Evolutionary conservation across 768 basidiomycete genomes (phyloP).

Genomic region (Sarcodon sp.): DNA sequence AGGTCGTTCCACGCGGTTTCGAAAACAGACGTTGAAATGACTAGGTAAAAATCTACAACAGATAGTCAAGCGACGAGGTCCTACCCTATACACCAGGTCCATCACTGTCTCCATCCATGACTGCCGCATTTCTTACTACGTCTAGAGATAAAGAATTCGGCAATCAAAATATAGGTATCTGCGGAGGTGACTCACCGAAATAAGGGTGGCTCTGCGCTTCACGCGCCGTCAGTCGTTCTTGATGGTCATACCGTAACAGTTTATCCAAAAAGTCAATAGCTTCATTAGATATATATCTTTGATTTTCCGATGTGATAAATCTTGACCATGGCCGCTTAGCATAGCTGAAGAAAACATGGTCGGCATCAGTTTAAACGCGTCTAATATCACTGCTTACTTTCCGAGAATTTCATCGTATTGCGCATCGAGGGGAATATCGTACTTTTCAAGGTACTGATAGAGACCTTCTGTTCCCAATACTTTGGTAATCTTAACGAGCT

Average conservation of each 20-base stretch:
- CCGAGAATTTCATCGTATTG: conserved; percentile 93
- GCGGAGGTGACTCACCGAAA: conserved; percentile 45
- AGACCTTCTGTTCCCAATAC: conserved; percentile 95
- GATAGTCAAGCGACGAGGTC: background rate
- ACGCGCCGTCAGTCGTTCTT: conserved; percentile 88
- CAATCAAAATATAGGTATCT: conserved; percentile 6
- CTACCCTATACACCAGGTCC: conserved; percentile 23
- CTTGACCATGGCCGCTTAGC: conserved; percentile 91
- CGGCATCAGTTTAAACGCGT: background rate
- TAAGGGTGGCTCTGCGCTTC: conserved; percentile 92
- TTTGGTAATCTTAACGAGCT: conserved; percentile 95
- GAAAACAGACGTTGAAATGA: conserved; percentile 3
- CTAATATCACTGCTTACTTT: conserved; percentile 30
- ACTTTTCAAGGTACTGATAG: conserved; percentile 87
- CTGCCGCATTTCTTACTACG: conserved; percentile 46
- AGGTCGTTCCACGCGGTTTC: background rate
- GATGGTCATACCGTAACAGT: conserved; percentile 92
- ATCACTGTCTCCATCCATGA: conserved; percentile 54
- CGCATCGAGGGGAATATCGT: conserved; percentile 90
- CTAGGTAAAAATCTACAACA: conserved; percentile 2
- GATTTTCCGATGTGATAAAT: conserved; percentile 93
- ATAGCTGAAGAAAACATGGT: conserved; percentile 36
- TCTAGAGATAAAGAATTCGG: conserved; percentile 28
- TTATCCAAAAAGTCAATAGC: conserved; percentile 95
- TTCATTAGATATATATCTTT: conserved; percentile 92